Base-by-base conservation (phyloP, 2,329 filamentous ascomycete species). In the Teratosphaeria zuluensis region DNA sequence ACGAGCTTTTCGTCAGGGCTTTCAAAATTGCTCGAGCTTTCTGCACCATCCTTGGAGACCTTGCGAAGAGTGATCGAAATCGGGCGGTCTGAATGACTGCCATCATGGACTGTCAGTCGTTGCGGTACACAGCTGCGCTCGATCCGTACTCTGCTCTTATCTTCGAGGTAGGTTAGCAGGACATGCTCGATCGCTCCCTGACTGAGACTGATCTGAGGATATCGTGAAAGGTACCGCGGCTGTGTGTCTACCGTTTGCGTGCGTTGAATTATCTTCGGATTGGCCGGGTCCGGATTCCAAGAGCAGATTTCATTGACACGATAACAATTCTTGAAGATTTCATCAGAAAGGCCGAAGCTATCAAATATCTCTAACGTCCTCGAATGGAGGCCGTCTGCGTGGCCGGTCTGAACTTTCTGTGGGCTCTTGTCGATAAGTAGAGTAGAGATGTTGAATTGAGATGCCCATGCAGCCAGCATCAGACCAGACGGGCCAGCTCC, bases 121-220 rank as follows among this genome's bases (percentile, higher is more conserved):
- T 80, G 77, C 0, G 85, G 84, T 8, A 87, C 70, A 1, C 86
- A 79, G 0, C 80, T 81, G 3, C 84, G 77, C 64, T 88, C 85
- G 12, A 89, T 77, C 4, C 70, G 67, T 53, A 85, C 79, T 16
- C 80, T 78, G 2, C 79, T 80, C 64, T 81, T 71, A 56, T 81
- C 74, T n/a, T 59, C 51, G 12, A 71, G 65, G 21, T 56, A 54
- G 56, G 68, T 66, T 11, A 67, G 57, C 48, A 70, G 67, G 59
- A 68, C 86, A 1, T 81, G 74, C 68, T 90, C 86, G 59, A 89
- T 84, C 0, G 85, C 81, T 2, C 85, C 87, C 72, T 90, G 87
- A 64, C 88, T 84, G 30, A 90, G 70, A 1, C 87, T 81, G 77
- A 59, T 75, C 73, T 59, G 88, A 78, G 88, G 86, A 59, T 88